Evolutionary conservation across 495 filamentous ascomycete genomes (phyloP), one percentile per base, ranked within the genome.

Genomic region (Daldinia childiae): DNA sequence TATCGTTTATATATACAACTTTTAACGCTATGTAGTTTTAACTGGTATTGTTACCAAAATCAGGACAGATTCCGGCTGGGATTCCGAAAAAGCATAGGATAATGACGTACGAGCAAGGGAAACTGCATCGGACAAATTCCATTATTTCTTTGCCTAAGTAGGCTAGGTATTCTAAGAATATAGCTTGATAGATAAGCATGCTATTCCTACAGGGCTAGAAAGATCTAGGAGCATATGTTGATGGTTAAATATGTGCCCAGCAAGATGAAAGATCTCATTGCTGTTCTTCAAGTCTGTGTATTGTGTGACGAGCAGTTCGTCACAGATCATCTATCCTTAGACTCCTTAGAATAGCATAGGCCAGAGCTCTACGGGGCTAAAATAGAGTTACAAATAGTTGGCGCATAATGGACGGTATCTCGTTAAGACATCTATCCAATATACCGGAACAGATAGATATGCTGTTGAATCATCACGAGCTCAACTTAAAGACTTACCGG

Each of bases 301-400:
- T 58, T 54, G 19, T 62, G 21, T 55, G 50, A 43, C 15, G 9
- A 57, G 41, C 26, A 32, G 34, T 21, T 38, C n/a, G 36, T 15
- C 21, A 6, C 32, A 32, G 66, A n/a, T 36, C 19, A n/a, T 32
- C 50, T 27, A 58, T 32, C 30, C 19, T 48, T 48, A 48, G 34
- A 36, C 34, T 14, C 12, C 9, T 19, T 24, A 48, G 19, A 24
- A 17, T 21, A 48, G 24, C 58, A 38, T 62, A 17, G 50, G 24
- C 43, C 30, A 2, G 2, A 30, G 15, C 58, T 55, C 38, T 21
- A 41, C 17, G 36, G 41, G 19, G 26, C 30, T 32, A 38, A 4
- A 21, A 48, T 32, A 41, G 30, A 52, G 50, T 21, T 62, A 68
- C 58, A 62, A 68, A 68, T 7, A 56, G 11, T 50, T n/a, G 15